Percentiles rank a stretch among this genome's conserved stretches.
phyloP scores from a whole-genome alignment of 345 rosid species.

The Citrus reticulata region DNA sequence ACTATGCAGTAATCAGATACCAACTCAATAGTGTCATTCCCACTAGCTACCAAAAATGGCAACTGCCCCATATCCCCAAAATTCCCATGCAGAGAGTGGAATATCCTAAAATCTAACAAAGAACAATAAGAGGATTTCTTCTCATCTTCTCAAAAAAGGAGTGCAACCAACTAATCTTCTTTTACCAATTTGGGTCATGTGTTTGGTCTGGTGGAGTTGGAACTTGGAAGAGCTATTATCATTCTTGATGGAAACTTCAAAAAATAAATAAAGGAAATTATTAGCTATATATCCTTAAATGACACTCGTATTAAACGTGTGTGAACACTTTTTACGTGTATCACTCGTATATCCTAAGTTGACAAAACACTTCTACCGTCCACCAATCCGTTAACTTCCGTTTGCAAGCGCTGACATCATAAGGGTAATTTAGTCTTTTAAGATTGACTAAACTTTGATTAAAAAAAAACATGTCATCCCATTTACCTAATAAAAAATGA shows the following conservation, averaged over 20 bases:
- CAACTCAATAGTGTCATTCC: constrained; percentile 10
- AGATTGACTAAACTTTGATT: too few relatives aligned
- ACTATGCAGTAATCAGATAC: background rate
- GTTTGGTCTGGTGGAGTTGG: constrained; percentile 18
- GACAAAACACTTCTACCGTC: too few relatives aligned
- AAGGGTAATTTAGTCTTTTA: too few relatives aligned
- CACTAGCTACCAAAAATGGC: background rate
- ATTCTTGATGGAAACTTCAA: background rate
- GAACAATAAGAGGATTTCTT: background rate
- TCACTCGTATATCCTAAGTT: too few relatives aligned
- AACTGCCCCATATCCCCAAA: constrained; percentile 22
- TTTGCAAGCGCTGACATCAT: too few relatives aligned
- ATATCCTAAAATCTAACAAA: background rate
- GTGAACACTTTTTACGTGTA: too few relatives aligned
- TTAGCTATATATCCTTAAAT: too few relatives aligned
- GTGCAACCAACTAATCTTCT: background rate
- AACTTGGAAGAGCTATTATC: background rate
- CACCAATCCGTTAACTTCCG: too few relatives aligned
- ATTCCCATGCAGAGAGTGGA: background rate
- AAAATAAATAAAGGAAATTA: background rate
- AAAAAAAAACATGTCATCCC: too few relatives aligned
- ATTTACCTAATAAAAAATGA: too few relatives aligned
- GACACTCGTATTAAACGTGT: too few relatives aligned
- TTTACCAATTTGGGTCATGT: background rate
- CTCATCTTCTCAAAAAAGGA: background rate